Evolutionary conservation across 371 early-diverging fungal species (phyloP), one percentile per base, ranked within the genome.

Genomic region (Dipsacomyces acuminosporus): DNA sequence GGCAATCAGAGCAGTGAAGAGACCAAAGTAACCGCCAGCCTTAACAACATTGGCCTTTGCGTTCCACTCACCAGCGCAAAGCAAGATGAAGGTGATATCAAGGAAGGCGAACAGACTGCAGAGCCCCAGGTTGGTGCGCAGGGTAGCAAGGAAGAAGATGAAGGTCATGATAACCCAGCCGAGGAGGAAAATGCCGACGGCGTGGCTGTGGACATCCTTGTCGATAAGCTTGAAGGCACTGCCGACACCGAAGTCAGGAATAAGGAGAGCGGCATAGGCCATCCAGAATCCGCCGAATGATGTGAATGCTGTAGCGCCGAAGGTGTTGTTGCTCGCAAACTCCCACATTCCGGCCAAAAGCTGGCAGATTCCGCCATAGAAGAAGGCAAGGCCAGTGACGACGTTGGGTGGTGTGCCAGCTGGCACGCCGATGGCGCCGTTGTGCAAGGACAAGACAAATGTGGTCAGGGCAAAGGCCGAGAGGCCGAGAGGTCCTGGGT

Each of bases 291-390:
- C 87, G 49, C 86, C 90, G 56, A 81, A 87, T 17, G 82, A 80
- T 5, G 83, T 79, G 77, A 89, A 89, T 5, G 87, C 88, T 20
- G 89, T 89, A 43, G 87, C 90, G 59, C 88, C 90, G 76, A 89
- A 88, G 25, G 86, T 87, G 64, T 87, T 87, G 53, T 83, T 82
- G 19, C 77, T 74, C 42, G 75, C 77, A 77, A 86, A 87, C 73
- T 89, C 88, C 86, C 85, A 87, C 87, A 90, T 86, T 42, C 90
- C 90, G 51, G 88, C 88, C 18, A 79, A 45, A 43, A 88, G 75
- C 73, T 88, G 90, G 58, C 80, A 82, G 23, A 86, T 74, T 36
- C 90, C 90, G 43, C 90, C 89, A 64, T 87, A 89, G 73, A 85
- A 86, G 48, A 88, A 67, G 13, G 85, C 89, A 41, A 87, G 79